Conservation (phyloP, 345 rosid species). For the Cardamine chenopodiifolia region DNA sequence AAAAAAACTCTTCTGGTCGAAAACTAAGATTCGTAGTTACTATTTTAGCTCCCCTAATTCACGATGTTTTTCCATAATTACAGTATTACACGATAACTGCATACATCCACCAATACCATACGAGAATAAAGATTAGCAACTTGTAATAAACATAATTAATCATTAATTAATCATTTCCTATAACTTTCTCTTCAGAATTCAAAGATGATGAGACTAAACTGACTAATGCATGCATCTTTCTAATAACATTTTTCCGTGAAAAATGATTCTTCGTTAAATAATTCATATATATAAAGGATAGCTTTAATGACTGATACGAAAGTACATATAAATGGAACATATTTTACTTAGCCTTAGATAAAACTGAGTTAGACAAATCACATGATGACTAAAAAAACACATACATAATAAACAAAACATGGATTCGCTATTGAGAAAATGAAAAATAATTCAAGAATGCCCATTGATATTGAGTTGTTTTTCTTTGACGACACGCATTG, state of each 20-base stretch:
- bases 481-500: slow-evolving; percentile 33
- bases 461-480: slow-evolving; percentile 34
- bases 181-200: slow-evolving; percentile 21
- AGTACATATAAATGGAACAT: slow-evolving; percentile 33
- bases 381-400: neutral
- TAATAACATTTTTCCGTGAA: slow-evolving; percentile 1
- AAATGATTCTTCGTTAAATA: slow-evolving; percentile 23
- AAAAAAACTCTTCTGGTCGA: neutral
- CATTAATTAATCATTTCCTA: slow-evolving; percentile 25
- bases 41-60: neutral
- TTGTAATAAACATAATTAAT: slow-evolving; percentile 19
- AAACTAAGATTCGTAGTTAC: slow-evolving; percentile 11
- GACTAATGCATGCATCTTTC: slow-evolving; percentile 36
- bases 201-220: slow-evolving; percentile 32
- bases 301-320: slow-evolving; percentile 36
- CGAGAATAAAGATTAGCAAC: slow-evolving; percentile 39
- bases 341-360: slow-evolving; percentile 20
- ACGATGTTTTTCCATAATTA: neutral
- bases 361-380: slow-evolving; percentile 32
- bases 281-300: neutral
- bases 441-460: slow-evolving; percentile 25
- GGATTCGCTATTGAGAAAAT: slow-evolving; percentile 13
- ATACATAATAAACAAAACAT: slow-evolving; percentile 1
- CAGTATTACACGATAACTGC: neutral
- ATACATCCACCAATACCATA: slow-evolving; percentile 26